A percentile compares a stretch with the other conserved stretches of the same genome.
Evolutionary conservation across 2,329 filamentous ascomycete genomes (phyloP).

Genomic region (Dactylella cylindrospora): DNA sequence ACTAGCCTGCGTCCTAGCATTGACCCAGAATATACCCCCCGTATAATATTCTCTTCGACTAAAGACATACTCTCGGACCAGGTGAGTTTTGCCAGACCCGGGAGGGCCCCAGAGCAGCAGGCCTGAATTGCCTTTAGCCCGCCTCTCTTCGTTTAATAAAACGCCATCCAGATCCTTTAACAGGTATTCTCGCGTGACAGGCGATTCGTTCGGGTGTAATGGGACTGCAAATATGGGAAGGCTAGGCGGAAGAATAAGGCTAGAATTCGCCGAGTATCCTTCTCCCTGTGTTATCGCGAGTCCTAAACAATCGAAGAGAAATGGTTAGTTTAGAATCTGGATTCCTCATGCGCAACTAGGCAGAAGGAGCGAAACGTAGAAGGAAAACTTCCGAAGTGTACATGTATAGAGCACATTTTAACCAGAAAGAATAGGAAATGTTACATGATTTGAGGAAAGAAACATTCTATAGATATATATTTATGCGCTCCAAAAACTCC

Average conservation of each 20-base stretch:
- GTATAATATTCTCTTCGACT: conserved; percentile 57
- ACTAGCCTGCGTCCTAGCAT: conserved; percentile 56
- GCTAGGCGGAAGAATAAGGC: conserved; percentile 28
- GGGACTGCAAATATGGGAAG: conserved; percentile 42
- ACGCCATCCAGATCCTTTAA: conserved; percentile 62
- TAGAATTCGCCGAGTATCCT: conserved; percentile 21
- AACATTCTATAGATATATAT: conserved; percentile 28
- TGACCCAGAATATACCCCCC: conserved; percentile 70
- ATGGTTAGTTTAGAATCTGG: no score
- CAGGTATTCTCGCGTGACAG: conserved; percentile 64
- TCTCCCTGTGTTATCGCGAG: conserved; percentile 12
- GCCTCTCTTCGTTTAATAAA: conserved; percentile 61
- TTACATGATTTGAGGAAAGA: conserved; percentile 18
- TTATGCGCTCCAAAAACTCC: no score
- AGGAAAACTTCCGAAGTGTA: background rate
- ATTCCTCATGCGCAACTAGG: no score
- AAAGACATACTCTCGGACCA: conserved; percentile 67
- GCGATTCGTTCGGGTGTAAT: conserved; percentile 58
- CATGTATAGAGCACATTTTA: background rate
- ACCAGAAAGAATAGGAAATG: background rate
- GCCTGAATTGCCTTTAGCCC: conserved; percentile 62
- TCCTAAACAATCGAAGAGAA: background rate
- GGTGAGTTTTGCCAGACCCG: conserved; percentile 69
- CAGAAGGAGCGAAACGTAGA: no score
- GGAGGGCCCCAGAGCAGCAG: conserved; percentile 66